A percentile compares a stretch with the other conserved stretches of the same genome.
Conservation (phyloP, 805 yeast genomes). For the Ogataea ganodermae region DNA sequence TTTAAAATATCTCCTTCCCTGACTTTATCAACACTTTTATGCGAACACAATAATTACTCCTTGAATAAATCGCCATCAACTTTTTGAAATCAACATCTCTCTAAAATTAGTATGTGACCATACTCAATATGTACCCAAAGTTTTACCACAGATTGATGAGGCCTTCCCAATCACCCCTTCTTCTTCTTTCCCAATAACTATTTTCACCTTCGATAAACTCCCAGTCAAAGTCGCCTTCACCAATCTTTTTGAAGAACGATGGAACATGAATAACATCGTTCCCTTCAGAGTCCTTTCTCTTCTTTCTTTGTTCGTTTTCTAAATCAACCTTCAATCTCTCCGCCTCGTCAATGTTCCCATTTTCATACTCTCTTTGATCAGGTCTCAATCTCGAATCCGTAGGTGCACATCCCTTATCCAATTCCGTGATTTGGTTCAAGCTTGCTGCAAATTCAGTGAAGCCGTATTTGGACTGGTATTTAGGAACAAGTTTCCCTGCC, state of each 20-base stretch:
- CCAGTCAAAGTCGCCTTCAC: slow-evolving; percentile 48
- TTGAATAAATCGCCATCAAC: no score
- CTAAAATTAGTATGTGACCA: background rate
- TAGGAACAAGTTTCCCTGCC: slow-evolving; percentile 61
- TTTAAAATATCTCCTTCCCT: background rate
- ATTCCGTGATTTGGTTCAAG: slow-evolving; percentile 72
- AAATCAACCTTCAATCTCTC: slow-evolving; percentile 66
- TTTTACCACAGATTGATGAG: slow-evolving; percentile 56
- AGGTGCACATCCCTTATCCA: slow-evolving; percentile 75
- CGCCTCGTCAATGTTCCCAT: slow-evolving; percentile 69
- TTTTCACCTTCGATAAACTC: slow-evolving; percentile 54
- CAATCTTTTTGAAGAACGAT: slow-evolving; percentile 56
- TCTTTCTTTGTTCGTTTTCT: slow-evolving; percentile 78
- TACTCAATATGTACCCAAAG: background rate
- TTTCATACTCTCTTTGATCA: slow-evolving; percentile 73
- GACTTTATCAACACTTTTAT: background rate
- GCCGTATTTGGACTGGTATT: slow-evolving; percentile 71
- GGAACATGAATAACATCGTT: slow-evolving; percentile 53
- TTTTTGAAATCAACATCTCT: background rate
- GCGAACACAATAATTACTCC: no score
- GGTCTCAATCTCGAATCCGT: slow-evolving; percentile 92
- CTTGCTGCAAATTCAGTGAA: slow-evolving; percentile 81
- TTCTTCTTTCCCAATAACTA: slow-evolving; percentile 82
- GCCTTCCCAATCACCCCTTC: slow-evolving; percentile 59
- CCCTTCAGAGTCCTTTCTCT: slow-evolving; percentile 62